Conservation (phyloP, 2,329 filamentous ascomycete species). For the Blumeria graminis region DNA sequence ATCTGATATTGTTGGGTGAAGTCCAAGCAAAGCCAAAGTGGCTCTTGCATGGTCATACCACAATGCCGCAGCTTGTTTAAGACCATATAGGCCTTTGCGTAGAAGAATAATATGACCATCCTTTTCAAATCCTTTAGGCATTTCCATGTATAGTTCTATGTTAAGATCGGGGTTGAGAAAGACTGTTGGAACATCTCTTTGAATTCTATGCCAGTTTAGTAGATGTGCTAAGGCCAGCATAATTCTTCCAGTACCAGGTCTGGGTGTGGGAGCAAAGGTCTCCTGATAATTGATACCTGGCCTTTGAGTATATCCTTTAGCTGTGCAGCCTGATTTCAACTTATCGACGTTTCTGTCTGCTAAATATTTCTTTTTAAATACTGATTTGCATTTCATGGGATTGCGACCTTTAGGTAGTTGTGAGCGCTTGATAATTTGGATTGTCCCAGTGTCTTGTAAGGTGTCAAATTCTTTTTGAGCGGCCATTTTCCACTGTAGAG, state of each 20-base stretch:
- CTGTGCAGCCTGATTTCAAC: not conserved
- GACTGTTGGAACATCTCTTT: not conserved
- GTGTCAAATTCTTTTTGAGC: not conserved
- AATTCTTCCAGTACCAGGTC: not conserved
- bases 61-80: not conserved
- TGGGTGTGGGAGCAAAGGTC: not conserved
- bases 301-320: not conserved
- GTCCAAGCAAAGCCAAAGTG: not conserved
- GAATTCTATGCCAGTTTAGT: not conserved
- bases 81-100: not conserved
- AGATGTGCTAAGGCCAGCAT: not conserved
- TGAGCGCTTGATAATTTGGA: not conserved
- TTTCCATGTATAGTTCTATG: not conserved
- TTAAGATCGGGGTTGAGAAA: not conserved
- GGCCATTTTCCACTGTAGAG: not conserved
- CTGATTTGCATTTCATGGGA: slow-evolving; percentile 1
- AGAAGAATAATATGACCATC: not conserved
- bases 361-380: not conserved
- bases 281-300: not conserved
- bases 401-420: not conserved
- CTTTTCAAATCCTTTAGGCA: not conserved
- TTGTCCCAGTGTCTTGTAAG: not conserved
- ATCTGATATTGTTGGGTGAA: not conserved
- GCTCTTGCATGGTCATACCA: not conserved
- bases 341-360: not conserved